These are phyloP conservation scores for Melaleuca alternifolia DNA, from an alignment of 345 rosid genomes.

Conservation along the genomic window DNA sequence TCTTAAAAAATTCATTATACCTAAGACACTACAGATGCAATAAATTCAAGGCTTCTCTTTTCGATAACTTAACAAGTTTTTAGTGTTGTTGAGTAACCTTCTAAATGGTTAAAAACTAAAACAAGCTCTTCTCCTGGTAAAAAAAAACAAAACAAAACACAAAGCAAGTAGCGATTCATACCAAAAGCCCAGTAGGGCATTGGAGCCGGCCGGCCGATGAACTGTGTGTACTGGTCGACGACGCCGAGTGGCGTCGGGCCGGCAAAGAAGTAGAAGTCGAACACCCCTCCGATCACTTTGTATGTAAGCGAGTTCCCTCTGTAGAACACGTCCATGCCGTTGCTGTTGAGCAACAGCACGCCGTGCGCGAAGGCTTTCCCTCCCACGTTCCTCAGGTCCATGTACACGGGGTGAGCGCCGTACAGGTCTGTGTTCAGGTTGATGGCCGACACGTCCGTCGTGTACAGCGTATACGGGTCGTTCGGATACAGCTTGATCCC, in stretches of 20 bases:
- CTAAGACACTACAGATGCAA: neutral
- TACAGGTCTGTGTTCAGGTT: conserved; percentile 82
- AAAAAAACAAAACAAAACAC: neutral
- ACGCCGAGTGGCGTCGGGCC: conserved; percentile 73
- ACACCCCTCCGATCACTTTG: conserved; percentile 86
- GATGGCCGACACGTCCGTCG: conserved; percentile 73
- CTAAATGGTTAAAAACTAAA: neutral
- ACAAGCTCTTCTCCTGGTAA: neutral
- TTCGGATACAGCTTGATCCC: conserved; percentile 85
- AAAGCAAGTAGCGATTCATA: conserved; percentile 8
- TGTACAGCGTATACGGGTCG: conserved; percentile 91
- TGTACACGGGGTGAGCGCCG: conserved; percentile 90
- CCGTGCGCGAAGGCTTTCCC: conserved; percentile 62
- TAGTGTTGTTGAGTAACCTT: neutral
- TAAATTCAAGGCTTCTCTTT: neutral
- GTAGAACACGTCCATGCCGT: conserved; percentile 96
- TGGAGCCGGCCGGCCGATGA: conserved; percentile 93
- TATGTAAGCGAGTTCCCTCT: conserved; percentile 77
- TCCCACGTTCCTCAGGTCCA: conserved; percentile 85
- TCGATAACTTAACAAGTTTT: neutral
- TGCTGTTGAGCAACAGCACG: conserved; percentile 77
- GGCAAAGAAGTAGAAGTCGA: conserved; percentile 82
- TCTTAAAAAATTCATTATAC: neutral
- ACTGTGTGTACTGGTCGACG: conserved; percentile 74
- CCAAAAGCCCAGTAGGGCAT: conserved; percentile 99